Percentiles rank a stretch among this genome's conserved stretches.
Conservation (phyloP, 768 basidiomycete species). For the Termitomyces sp. region DNA sequence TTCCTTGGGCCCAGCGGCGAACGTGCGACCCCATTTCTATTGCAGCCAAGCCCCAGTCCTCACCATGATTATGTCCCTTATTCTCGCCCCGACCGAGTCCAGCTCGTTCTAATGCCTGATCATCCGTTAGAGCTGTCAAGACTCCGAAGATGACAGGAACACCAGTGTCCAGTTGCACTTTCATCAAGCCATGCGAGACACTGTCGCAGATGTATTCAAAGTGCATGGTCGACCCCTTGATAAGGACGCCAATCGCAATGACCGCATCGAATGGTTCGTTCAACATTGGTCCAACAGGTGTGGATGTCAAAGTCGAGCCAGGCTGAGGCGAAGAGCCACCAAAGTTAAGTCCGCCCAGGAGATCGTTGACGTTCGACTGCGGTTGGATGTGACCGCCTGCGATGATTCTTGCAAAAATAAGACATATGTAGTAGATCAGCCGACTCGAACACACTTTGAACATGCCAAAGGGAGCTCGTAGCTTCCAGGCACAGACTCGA, state of each 20-base stretch:
- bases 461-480: constrained; percentile 91
- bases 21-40: constrained; percentile 83
- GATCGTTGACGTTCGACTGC: constrained; percentile 70
- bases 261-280: constrained; percentile 86
- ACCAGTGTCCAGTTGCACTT: constrained; percentile 87
- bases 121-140: constrained; percentile 85
- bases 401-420: constrained; percentile 51
- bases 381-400: constrained; percentile 81
- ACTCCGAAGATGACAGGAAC: constrained; percentile 97
- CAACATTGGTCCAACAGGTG: constrained; percentile 26
- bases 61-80: constrained; percentile 94
- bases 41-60: constrained; percentile 96
- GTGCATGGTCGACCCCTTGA: constrained; percentile 98
- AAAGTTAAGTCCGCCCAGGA: constrained; percentile 62
- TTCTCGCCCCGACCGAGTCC: constrained; percentile 66
- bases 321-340: constrained; percentile 40
- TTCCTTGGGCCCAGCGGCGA: constrained; percentile 65
- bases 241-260: constrained; percentile 96
- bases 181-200: constrained; percentile 93
- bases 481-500: constrained; percentile 91
- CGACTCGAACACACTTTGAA: constrained; percentile 55
- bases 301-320: constrained; percentile 41
- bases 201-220: constrained; percentile 98
- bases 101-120: constrained; percentile 93
- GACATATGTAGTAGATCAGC: constrained; percentile 2